Base-by-base conservation (phyloP, 2,329 filamentous ascomycete species). In the Sordariomycetes sp. region DNA sequence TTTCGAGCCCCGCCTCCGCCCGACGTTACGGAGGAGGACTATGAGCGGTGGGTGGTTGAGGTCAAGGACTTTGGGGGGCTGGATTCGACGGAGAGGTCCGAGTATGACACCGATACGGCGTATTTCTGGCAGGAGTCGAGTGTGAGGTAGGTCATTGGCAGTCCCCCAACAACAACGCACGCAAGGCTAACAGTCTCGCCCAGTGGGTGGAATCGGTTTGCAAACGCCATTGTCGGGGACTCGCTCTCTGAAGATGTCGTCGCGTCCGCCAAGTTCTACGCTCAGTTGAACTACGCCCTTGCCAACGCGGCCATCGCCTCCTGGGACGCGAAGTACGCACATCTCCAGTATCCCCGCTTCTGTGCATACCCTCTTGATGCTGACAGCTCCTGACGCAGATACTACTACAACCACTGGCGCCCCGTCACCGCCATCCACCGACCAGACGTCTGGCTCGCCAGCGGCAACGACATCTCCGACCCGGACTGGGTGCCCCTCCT, bases 71-170 rank as follows among this genome's bases (percentile, higher is more conserved):
- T 58, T 10, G 60, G 60, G 7, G 40, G 50, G 1, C 12, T 53
- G 20, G 58, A 60, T 37, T 60, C 59, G 3, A 60, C 51, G 8
- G 34, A 3, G 16, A 8, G 60, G 37, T 60, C 54, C 8, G 57
- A 57, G 14, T 58, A 60, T 16, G 54, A 62, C 20, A 60, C 59
- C 1, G 57, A 62, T 12, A 62, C 58, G 34, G 60, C 60, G 7
- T 62, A 62, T 37, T 62, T 62, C 37, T 62, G 60, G 60, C 50
- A 40, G n/a, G 60, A 60, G 55, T 59, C 59, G 6, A 59, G 57
- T 40, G 54, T 58, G 2, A 35, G 46, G 60, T 62, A 35, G 59
- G 60, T 60, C 22, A 25, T n/a, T 16, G 14, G 14, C 14, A 4
- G 14, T 16, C 3, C 37, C 18, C 14, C 12, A 10, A 14, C 37